Base-by-base conservation (phyloP, 2,329 filamentous ascomycete genomes). In the Pyrenophora teres region DNA sequence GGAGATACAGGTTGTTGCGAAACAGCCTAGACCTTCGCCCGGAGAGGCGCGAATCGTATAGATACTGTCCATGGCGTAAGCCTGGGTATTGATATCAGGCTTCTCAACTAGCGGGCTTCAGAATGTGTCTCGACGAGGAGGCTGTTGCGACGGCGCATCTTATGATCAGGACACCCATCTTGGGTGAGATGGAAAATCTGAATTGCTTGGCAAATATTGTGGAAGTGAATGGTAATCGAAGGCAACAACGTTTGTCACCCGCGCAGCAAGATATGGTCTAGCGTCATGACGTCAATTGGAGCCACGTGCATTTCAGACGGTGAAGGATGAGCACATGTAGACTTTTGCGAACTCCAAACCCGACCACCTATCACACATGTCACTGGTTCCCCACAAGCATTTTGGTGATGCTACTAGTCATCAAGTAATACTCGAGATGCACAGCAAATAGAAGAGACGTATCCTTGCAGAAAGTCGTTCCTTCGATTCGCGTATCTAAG, bases 11-110 rank as follows among this genome's bases (percentile, higher is more conserved):
- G 49, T 38, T 0, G 52, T 62, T 1, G 74, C 73, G 49, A 76
- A 72, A 12, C 71, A 62, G 23, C 75, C 75, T 16, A 75, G 57
- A 13, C 74, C 75, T 56, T 72, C 71, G 30, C 66, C 64, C 0
- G 66, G 61, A 1, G 69, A 60, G 8, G 56, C 52, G 9, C 23
- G 53, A 37, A 73, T 59, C 5, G 49, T 50, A 40, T 62, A 63
- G 2, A 56, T 13, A 15, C 23, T 37, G 32, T 19, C 23, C 58
- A 61, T 61, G 10, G 52, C 8, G 32, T 18, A 30, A 12, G 10
- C 21, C 5, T 32, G 6, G 6, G 18, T 32, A 4, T 12, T 30
- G 10, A 30, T 10, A 4, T 12, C 27, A 23, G 25, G 25, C 25
- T 2, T 16, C 13, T 47, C 30, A 40, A 23, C 23, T 38, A 35